These are phyloP conservation scores for Alternaria sp. DNA, from an alignment of 2,329 filamentous ascomycete genomes.

Conservation along the genomic window DNA sequence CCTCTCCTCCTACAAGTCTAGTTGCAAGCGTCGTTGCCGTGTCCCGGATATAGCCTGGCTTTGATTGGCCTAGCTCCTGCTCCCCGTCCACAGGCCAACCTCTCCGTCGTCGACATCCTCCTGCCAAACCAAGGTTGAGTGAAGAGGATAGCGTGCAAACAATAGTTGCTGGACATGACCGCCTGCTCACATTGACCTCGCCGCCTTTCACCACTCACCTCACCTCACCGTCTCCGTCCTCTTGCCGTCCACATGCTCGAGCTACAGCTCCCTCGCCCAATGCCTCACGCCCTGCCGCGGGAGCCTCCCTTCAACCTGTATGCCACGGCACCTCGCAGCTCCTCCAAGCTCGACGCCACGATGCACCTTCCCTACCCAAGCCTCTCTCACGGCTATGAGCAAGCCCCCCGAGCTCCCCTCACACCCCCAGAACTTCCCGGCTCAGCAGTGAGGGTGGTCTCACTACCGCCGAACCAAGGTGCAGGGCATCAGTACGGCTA, in stretches of 20 bases:
- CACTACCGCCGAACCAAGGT: constrained; percentile 35
- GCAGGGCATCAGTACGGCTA: constrained; percentile 41
- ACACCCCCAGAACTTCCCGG: constrained; percentile 43
- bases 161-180: constrained; percentile 16
- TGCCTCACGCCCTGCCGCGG: constrained; percentile 49
- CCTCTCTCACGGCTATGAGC: constrained; percentile 30
- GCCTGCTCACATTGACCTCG: constrained; percentile 22
- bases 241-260: constrained; percentile 46
- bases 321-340: constrained; percentile 27
- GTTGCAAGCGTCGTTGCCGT: constrained; percentile 23
- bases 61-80: constrained; percentile 38
- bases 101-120: constrained; percentile 41
- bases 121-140: constrained; percentile 15
- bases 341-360: constrained; percentile 36
- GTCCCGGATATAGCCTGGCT: constrained; percentile 38
- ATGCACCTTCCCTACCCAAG: constrained; percentile 45
- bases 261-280: constrained; percentile 50
- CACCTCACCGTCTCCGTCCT: constrained; percentile 6
- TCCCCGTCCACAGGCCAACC: constrained; percentile 26
- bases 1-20: constrained; percentile 7
- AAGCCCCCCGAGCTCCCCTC: constrained; percentile 35
- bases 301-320: constrained; percentile 45
- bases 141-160: constrained; percentile 25
- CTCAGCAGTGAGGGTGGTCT: constrained; percentile 42
- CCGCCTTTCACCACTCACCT: constrained; percentile 14